Conservation (phyloP, 148 eudicot genomes). For the Fagopyrum tataricum region DNA sequence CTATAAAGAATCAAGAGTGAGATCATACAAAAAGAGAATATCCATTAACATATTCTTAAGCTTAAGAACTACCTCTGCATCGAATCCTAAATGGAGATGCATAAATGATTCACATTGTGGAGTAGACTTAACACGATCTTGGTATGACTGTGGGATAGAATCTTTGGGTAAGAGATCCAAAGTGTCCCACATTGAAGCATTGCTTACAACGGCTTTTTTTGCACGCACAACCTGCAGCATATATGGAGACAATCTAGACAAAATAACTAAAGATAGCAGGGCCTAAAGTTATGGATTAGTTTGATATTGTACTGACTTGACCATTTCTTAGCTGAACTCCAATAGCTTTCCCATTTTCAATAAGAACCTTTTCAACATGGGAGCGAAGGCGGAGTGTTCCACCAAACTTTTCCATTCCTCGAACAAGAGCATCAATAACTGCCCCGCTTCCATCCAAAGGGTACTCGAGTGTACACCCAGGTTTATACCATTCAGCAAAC, state of each 20-base stretch:
- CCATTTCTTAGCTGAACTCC: conserved; percentile 86
- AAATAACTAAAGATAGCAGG: neutral
- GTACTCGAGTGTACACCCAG: conserved; percentile 84
- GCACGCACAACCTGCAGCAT: conserved; percentile 78
- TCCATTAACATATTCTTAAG: neutral
- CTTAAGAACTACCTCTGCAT: conserved; percentile 54
- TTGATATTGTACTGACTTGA: conserved; percentile 52
- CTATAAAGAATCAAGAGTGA: conserved; percentile 22
- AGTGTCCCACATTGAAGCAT: conserved; percentile 99
- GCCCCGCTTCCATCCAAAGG: conserved; percentile 94
- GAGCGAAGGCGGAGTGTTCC: conserved; percentile 75
- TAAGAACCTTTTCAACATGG: conserved; percentile 75
- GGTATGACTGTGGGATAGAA: conserved; percentile 54
- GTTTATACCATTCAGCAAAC: conserved; percentile 99
- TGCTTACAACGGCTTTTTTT: conserved; percentile 93
- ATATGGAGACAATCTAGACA: conserved; percentile 3
- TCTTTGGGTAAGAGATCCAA: conserved; percentile 62
- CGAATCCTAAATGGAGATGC: conserved; percentile 98
- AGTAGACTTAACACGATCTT: conserved; percentile 51
- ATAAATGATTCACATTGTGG: conserved; percentile 97
- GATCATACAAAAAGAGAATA: neutral
- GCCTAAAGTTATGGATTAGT: neutral
- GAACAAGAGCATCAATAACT: conserved; percentile 78
- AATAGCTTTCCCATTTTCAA: conserved; percentile 87
- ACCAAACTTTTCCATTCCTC: conserved; percentile 79